Base-by-base conservation (phyloP, 2,329 filamentous ascomycete species). In the Ramichloridium luteum region DNA sequence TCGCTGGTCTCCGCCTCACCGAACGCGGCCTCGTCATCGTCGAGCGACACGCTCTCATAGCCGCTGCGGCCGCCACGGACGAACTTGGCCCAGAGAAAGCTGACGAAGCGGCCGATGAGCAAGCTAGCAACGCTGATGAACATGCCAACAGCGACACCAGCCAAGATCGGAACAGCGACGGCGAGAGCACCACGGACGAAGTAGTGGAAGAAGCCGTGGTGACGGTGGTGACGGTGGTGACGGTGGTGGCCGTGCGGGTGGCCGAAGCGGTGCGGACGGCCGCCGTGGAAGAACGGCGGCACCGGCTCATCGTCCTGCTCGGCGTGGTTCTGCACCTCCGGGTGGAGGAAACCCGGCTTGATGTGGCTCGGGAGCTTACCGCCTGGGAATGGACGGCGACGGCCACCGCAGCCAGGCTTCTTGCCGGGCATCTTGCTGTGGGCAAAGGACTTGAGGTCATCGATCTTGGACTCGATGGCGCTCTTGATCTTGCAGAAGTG, bases 111-210 rank as follows among this genome's bases (percentile, higher is more conserved):
- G 39, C 76, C 77, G 25, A 78, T 54, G 35, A 75, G 58, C 68
- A 83, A 77, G 33, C 74, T 77, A 28, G 82, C 51, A 25, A 80
- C 53, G 55, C 77, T 78, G 40, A 77, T 73, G 16, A 67, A 65
- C 33, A 82, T 67, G 48, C 79, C 80, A 27, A 76, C 74, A 14
- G 73, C 65, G 41, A 83, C 66, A 36, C 80, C 80, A 41, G 82
- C 66, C 31, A 79, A 58, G 32, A 82, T 64, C 2, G 80, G 79
- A 23, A 83, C 61, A 28, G 83, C 53, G 27, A 84, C 67, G 39
- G 77, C 72, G 22, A 72, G 61, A 40, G 69, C 62, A 30, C 79
- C 62, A 45, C 69, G 69, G 47, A 64, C 62, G 35, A 55, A 50
- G 13, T 41, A 38, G 38, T 62, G 57, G 32, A 59, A 53, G 57